These are phyloP conservation scores for Sedum album DNA, from an alignment of 164 flowering plant genomes.

Conservation along the genomic window DNA sequence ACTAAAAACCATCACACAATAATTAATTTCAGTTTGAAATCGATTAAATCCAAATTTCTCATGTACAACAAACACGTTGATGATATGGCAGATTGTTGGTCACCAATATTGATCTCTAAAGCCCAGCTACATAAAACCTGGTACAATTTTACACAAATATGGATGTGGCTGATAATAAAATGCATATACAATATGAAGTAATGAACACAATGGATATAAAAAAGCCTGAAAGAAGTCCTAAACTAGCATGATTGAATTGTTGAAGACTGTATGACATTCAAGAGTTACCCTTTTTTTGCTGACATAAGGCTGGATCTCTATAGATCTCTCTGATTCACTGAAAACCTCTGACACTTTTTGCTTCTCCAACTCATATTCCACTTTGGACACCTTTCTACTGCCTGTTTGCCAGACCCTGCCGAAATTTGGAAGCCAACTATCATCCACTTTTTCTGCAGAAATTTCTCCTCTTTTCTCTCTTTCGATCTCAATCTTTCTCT, in stretches of 20 bases:
- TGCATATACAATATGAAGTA: not conserved
- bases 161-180: not conserved
- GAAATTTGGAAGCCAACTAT: slow-evolving; percentile 90
- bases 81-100: not conserved
- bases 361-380: slow-evolving; percentile 67
- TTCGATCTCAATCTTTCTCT: slow-evolving; percentile 71
- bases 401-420: slow-evolving; percentile 97
- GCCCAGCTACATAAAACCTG: not conserved
- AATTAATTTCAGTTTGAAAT: not conserved
- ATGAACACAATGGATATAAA: not conserved
- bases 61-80: not conserved
- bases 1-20: not conserved
- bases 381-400: slow-evolving; percentile 81
- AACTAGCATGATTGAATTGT: not conserved
- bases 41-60: not conserved
- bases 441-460: slow-evolving; percentile 33
- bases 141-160: not conserved
- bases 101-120: not conserved
- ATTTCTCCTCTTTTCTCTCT: slow-evolving; percentile 77
- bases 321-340: slow-evolving; percentile 23
- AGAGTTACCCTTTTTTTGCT: slow-evolving; percentile 71
- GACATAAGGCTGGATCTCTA: slow-evolving; percentile 58
- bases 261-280: not conserved
- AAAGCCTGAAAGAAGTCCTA: not conserved
- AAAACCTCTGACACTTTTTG: slow-evolving; percentile 24